Evolutionary conservation across 106 monocot genomes (phyloP).

Genomic region (Agapanthus africanus): DNA sequence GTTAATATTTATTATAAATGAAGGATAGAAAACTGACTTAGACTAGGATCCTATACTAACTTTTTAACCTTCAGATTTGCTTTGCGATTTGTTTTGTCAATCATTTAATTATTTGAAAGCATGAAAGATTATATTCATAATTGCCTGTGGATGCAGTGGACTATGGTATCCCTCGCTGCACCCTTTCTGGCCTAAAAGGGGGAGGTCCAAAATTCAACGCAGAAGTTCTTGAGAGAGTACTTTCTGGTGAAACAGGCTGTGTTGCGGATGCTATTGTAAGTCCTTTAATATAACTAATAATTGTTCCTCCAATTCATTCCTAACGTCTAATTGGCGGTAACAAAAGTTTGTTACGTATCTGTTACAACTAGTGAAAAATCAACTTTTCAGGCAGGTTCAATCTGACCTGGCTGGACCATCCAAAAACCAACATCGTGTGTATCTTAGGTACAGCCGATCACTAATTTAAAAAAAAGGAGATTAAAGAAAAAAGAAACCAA

Average conservation of each 20-base stretch:
- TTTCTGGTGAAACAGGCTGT: conserved; percentile 71
- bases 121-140: too few species aligned
- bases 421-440: too few species aligned
- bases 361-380: neutral
- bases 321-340: too few species aligned
- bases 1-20: neutral
- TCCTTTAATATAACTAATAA: too few species aligned
- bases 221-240: conserved; percentile 59
- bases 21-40: neutral
- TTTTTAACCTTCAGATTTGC: conserved; percentile 12
- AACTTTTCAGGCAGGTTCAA: neutral
- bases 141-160: conserved; percentile 68
- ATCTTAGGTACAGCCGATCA: too few species aligned
- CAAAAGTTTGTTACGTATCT: neutral
- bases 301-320: too few species aligned
- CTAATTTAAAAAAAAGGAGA: too few species aligned
- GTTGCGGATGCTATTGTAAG: conserved; percentile 88
- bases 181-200: conserved; percentile 58
- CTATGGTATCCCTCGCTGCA: conserved; percentile 90
- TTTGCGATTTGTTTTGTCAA: neutral
- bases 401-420: neutral
- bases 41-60: neutral
- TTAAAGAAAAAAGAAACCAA: too few species aligned
- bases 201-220: conserved; percentile 86
- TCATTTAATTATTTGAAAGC: neutral